phyloP scores from a whole-genome alignment of 352 stramenopile species.

The Phytopythium kandeliae region DNA sequence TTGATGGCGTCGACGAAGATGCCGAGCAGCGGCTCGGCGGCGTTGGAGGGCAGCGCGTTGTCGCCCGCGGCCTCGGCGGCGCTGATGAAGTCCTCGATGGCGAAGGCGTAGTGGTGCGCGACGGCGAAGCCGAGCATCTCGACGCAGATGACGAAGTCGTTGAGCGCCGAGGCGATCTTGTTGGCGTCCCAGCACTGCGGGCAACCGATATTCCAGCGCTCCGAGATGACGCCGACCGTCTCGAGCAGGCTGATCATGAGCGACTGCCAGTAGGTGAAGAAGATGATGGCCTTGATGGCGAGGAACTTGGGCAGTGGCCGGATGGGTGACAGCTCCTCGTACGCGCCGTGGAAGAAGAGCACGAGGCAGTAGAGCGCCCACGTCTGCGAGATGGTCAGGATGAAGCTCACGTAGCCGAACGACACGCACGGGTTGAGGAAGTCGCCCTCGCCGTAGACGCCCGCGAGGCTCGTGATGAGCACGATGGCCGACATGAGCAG shows the following conservation, averaged over 20 bases:
- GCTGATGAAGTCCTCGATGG: constrained; percentile 86
- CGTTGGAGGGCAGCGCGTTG: constrained; percentile 52
- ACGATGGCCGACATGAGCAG: constrained; percentile 84
- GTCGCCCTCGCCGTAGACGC: constrained; percentile 88
- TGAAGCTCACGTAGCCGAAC: constrained; percentile 88
- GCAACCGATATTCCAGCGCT: constrained; percentile 80
- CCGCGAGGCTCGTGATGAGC: constrained; percentile 76
- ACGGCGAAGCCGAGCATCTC: constrained; percentile 93
- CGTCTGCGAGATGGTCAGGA: constrained; percentile 86
- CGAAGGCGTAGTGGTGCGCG: constrained; percentile 91
- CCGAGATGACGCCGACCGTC: constrained; percentile 81
- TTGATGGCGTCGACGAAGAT: constrained; percentile 91
- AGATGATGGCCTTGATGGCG: constrained; percentile 93
- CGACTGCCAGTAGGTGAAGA: constrained; percentile 95
- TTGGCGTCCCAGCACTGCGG: constrained; percentile 78
- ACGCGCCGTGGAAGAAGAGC: constrained; percentile 91
- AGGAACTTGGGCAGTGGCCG: constrained; percentile 92
- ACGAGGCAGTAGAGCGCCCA: constrained; percentile 94
- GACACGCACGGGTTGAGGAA: constrained; percentile 80
- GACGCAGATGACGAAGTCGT: constrained; percentile 94
- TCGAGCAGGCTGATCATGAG: constrained; percentile 89
- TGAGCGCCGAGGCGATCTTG: constrained; percentile 86
- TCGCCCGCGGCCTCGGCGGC: constrained; percentile 18
- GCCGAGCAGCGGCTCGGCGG: constrained; percentile 78
- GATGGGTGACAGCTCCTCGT: constrained; percentile 87